These are phyloP conservation scores for Larix kaempferi DNA, from an alignment of 75 land plant genomes.

Conservation along the genomic window DNA sequence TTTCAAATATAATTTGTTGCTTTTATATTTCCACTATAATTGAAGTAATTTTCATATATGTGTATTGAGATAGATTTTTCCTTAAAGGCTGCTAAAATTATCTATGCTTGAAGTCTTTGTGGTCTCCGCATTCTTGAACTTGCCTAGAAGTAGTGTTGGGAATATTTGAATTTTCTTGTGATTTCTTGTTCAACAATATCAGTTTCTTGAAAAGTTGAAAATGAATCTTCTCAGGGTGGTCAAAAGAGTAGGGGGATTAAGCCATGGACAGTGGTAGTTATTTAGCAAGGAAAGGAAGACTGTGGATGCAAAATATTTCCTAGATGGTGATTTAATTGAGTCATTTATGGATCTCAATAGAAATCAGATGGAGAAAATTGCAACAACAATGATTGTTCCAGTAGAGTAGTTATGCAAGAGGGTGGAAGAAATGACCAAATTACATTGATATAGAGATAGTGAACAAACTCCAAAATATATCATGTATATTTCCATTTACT, in stretches of 20 bases:
- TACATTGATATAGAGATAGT: slow-evolving; percentile 46
- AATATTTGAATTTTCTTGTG: no score
- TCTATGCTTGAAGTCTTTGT: no score
- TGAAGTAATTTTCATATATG: no score
- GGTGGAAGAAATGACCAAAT: slow-evolving; percentile 93
- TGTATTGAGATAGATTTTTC: no score
- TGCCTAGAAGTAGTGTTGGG: no score
- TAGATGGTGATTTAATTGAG: slow-evolving; percentile 98
- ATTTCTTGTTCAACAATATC: no score
- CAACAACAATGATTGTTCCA: slow-evolving; percentile 61
- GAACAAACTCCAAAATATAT: no score
- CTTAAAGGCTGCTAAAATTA: no score
- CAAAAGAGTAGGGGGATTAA: slow-evolving; percentile 96
- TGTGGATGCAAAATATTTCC: slow-evolving; percentile 77
- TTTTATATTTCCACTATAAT: no score
- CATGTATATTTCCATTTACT: no score
- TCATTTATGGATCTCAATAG: slow-evolving; percentile 89
- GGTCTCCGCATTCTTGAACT: no score
- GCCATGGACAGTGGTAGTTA: slow-evolving; percentile 98
- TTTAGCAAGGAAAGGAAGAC: slow-evolving; percentile 96
- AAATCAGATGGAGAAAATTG: slow-evolving; percentile 80
- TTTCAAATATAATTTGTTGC: no score
- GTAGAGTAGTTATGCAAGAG: slow-evolving; percentile 96
- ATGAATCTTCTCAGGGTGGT: slow-evolving; percentile 80
- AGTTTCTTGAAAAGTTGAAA: slow-evolving; percentile 87